Evolutionary conservation across 179 eudicot genomes (phyloP).

Genomic region (Drosera spatulata): DNA sequence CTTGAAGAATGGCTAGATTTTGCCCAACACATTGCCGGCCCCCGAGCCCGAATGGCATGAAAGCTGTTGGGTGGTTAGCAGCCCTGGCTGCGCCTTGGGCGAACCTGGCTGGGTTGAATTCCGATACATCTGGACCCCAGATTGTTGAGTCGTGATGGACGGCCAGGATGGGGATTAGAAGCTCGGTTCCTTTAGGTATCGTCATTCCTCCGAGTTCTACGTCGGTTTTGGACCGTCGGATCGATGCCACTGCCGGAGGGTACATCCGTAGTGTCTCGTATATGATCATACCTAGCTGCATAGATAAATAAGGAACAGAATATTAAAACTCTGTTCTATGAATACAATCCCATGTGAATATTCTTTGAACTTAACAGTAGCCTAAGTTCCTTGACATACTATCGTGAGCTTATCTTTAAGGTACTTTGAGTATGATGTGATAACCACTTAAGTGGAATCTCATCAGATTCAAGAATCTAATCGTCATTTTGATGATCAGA

Average conservation of each 20-base stretch:
- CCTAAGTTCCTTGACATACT: no score
- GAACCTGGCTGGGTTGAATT: slow-evolving; percentile 60
- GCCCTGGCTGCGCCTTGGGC: slow-evolving; percentile 37
- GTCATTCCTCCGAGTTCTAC: slow-evolving; percentile 37
- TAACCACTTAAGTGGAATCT: no score
- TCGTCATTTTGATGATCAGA: neutral
- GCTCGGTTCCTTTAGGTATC: slow-evolving; percentile 41
- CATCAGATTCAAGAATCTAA: no score
- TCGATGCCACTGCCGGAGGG: slow-evolving; percentile 59
- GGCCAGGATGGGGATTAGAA: slow-evolving; percentile 40
- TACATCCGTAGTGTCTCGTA: slow-evolving; percentile 49
- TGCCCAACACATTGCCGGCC: slow-evolving; percentile 59
- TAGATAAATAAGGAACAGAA: neutral
- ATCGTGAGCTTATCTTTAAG: no score
- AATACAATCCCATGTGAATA: no score
- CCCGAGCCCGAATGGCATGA: slow-evolving; percentile 70
- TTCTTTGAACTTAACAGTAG: no score
- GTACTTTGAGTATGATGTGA: no score
- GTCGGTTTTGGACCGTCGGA: slow-evolving; percentile 38
- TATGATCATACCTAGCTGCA: slow-evolving; percentile 59
- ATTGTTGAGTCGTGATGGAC: slow-evolving; percentile 19
- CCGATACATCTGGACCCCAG: slow-evolving; percentile 50
- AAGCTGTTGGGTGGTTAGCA: slow-evolving; percentile 48
- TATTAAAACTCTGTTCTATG: no score
- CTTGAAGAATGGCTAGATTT: slow-evolving; percentile 50